Evolutionary conservation across 169 alveolate genomes (phyloP).

Genomic region (Neospora caninum): DNA sequence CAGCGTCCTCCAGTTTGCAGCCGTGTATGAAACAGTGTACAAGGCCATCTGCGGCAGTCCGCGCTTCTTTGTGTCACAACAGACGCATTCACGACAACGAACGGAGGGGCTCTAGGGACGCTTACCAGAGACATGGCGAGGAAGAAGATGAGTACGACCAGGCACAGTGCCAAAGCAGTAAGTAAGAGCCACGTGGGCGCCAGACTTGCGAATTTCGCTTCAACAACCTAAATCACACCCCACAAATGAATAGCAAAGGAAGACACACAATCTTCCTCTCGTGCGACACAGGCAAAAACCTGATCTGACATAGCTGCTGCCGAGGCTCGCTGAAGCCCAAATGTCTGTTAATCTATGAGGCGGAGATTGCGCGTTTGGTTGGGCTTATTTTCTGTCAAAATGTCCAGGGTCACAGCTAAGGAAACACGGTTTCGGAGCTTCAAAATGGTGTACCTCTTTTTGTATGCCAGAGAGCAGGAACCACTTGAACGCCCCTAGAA

Average conservation of each 20-base stretch:
- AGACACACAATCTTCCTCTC: not conserved
- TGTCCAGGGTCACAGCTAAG: too few species aligned
- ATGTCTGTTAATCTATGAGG: too few species aligned
- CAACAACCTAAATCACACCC: conserved; percentile 3
- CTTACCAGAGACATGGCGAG: conserved; percentile 64
- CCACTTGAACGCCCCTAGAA: conserved; percentile 5
- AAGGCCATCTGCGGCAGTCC: not conserved
- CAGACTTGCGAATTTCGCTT: not conserved
- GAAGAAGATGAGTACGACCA: conserved; percentile 49
- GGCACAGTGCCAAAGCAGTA: conserved; percentile 10
- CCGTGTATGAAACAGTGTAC: too few species aligned
- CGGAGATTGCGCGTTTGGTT: too few species aligned
- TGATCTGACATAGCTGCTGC: too few species aligned
- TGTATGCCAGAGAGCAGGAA: conserved; percentile 4
- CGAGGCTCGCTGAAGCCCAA: too few species aligned
- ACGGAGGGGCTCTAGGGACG: not conserved
- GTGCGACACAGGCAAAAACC: too few species aligned
- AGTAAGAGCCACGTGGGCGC: conserved; percentile 27
- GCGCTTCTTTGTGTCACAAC: not conserved
- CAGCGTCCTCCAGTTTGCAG: too few species aligned
- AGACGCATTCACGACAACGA: not conserved
- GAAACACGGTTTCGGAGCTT: too few species aligned
- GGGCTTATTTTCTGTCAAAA: too few species aligned
- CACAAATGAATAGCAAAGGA: not conserved
- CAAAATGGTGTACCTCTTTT: not conserved